Base-by-base conservation (phyloP, 1,284 basidiomycete genomes). In the Sporisorium iseilematis-ciliati region DNA sequence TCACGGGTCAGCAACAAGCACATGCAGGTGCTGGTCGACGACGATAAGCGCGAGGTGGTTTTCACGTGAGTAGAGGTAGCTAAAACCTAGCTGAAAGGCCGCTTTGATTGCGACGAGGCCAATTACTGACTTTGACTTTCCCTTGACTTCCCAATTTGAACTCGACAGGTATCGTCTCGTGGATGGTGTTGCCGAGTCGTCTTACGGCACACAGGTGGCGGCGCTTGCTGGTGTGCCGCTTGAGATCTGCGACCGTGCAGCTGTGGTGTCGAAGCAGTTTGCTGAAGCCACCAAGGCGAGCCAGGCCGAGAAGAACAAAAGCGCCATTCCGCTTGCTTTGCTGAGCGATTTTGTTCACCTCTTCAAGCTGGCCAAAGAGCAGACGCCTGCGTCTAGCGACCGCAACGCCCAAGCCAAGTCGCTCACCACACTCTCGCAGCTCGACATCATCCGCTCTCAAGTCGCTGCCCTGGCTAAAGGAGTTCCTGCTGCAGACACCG, bases 161-260 rank as follows among this genome's bases (percentile, higher is more conserved):
- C 6, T 18, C 33, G 8, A 57, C 65, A 80, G 78, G 10, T 85
- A 85, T 57, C 78, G 79, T 26, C 75, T 85, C 10, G 78, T 84
- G n/a, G 65, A 70, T 23, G 83, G 83, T 52, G 91, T 92, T 42
- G 95, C 95, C 1, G 91, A 92, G 62, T 94, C 92, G 5, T 96
- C 94, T 1, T 97, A 97, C 82, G 95, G 83, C 29, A 85, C 82
- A 4, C 80, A 85, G 56, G 83, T 85, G 29, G 83, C 83, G 6
- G 79, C 78, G 2, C 72, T 85, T 4, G 83, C 83, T 2, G 83
- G 83, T 10, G 80, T 85, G 33, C 83, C 82, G 14, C 59, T 65
- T 42, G 75, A 64, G 38, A 80, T 85, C 46, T 84, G 82, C 65
- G 75, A 79, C 25, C 77, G 83, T 21, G 83, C 83, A n/a, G 71